phyloP scores from a whole-genome alignment of 495 filamentous ascomycete genomes.

The Podospora anserina region DNA sequence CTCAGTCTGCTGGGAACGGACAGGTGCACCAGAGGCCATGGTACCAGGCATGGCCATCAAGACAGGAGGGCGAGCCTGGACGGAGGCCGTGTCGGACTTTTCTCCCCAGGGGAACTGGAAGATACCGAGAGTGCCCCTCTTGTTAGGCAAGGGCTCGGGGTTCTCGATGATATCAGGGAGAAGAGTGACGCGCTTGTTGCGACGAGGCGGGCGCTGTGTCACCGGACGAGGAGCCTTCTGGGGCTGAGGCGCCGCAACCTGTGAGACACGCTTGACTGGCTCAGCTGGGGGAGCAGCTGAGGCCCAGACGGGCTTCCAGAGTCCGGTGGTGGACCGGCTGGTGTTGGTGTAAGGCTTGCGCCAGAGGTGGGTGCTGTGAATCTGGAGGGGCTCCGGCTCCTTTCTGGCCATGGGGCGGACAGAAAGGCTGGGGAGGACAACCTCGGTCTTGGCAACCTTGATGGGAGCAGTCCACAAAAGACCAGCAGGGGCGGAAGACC shows the following conservation, averaged over 20 bases:
- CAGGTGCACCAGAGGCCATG: conserved; percentile 42
- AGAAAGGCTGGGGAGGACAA: conserved; percentile 28
- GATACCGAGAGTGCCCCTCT: conserved; percentile 51
- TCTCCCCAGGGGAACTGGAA: conserved; percentile 60
- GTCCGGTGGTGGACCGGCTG: conserved; percentile 24
- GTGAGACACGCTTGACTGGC: conserved; percentile 24
- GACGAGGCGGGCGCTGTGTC: conserved; percentile 48
- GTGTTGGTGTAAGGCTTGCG: conserved; percentile 32
- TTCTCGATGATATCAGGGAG: conserved; percentile 57
- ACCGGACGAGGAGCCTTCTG: conserved; percentile 37
- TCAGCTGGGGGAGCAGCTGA: conserved; percentile 40
- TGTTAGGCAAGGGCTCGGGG: conserved; percentile 51
- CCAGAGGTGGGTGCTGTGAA: conserved; percentile 43
- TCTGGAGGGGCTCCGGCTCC: conserved; percentile 28
- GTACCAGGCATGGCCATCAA: conserved; percentile 46
- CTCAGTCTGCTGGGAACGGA: conserved; percentile 36
- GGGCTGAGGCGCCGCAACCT: conserved; percentile 21
- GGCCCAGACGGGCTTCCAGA: conserved; percentile 38
- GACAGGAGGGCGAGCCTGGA: conserved; percentile 31
- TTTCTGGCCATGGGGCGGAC: conserved; percentile 36
- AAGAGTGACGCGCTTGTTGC: conserved; percentile 49
- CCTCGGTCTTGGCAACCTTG: conserved; percentile 18
- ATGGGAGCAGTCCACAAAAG: conserved; percentile 18
- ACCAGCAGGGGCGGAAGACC: conserved; percentile 1
- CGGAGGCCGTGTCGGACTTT: conserved; percentile 48